Evolutionary conservation across 306 rosid species (phyloP), one percentile per base, ranked within the genome.

Genomic region (Canavalia ensiformis): DNA sequence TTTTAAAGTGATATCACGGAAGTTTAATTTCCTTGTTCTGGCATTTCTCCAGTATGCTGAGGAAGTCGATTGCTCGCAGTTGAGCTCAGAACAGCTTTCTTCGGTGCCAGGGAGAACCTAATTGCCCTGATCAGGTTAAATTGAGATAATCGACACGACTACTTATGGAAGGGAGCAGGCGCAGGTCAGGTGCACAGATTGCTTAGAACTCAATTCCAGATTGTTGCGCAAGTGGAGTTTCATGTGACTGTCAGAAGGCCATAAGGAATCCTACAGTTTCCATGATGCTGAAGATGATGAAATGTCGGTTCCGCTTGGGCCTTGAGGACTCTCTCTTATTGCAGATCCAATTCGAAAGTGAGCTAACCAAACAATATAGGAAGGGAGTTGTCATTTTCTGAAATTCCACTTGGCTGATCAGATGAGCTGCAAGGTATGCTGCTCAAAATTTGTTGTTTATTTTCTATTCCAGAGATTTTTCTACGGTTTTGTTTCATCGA

Each of bases 371-470:
- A 82, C 77, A 86, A 68, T 68, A 75, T 44, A 85, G 80, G 91
- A 89, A 63, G 85, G 82, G 91, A 89, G 74, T 77, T 86, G 55
- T 79, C 90, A 86, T 84, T 85, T 84, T 77, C 83, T 5, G 93
- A 89, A 74, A n/a, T n/a, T 90, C 97, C 45, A 80, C 87, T 34
- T 90, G 92, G 97, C 83, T 94, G 63, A 88, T 88, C 84, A 51
- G 97, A 92, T 62, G 92, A 83, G 76, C 98, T 59, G 76, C 67
- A 94, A 92, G 98, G 98, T 94, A 86, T 29, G 8, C 35, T 52
- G n/a, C n/a, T 33, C 56, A 65, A 30, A 74, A 31, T 81, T 59
- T 81, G 39, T 44, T 60, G 12, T 69, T 76, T 55, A 52, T 45
- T 8, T 63, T 72, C 47, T 72, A 57, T 73, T 56, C n/a, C 47